Conservation (phyloP, 495 filamentous ascomycete genomes). For the Geoglossum glabrum region DNA sequence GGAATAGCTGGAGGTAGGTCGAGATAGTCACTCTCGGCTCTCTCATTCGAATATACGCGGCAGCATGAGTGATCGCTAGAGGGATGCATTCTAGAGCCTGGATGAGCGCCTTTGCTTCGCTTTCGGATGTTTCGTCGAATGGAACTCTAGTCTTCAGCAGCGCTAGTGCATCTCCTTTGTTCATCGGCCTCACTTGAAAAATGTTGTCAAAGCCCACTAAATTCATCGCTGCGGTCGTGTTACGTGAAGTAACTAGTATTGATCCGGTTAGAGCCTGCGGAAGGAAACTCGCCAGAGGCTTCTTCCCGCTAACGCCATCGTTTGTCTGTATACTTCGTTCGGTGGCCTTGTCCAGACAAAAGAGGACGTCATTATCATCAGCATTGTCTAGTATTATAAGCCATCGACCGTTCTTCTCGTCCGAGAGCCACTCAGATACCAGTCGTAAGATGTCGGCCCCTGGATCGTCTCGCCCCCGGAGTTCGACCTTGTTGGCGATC, state of each 20-base stretch:
- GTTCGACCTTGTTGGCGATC: constrained; percentile 16
- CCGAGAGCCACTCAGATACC: constrained; percentile 1
- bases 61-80: constrained; percentile 20
- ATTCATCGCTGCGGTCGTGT: constrained; percentile 1
- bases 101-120: background rate
- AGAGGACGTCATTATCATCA: constrained; percentile 6
- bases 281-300: constrained; percentile 6
- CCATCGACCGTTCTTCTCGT: background rate
- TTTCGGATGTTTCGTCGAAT: constrained; percentile 1
- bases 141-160: constrained; percentile 12
- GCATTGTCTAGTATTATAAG: constrained; percentile 9
- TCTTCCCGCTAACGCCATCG: background rate
- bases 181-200: constrained; percentile 6
- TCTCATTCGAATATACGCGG: constrained; percentile 27
- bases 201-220: constrained; percentile 3
- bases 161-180: constrained; percentile 11
- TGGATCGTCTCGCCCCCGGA: constrained; percentile 5
- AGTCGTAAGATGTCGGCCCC: constrained; percentile 11
- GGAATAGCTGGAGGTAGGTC: background rate
- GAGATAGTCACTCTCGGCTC: background rate
- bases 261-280: constrained; percentile 8
- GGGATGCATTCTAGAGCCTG: constrained; percentile 17
- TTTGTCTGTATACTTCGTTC: background rate
- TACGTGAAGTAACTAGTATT: constrained; percentile 11
- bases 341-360: background rate